These are phyloP conservation scores for Leccinum broughii DNA, from an alignment of 768 basidiomycete genomes.

Conservation along the genomic window DNA sequence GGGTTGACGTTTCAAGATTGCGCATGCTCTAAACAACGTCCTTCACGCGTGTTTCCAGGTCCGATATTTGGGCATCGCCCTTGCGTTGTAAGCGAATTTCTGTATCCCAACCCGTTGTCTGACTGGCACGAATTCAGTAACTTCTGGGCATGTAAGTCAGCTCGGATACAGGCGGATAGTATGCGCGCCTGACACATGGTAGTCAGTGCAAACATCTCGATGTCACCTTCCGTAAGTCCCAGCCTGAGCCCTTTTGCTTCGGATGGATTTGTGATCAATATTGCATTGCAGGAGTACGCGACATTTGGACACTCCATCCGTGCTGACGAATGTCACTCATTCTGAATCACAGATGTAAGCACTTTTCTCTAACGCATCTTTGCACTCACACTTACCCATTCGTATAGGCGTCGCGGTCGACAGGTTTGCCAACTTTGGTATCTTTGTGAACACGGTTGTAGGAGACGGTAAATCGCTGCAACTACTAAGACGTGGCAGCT, in stretches of 20 bases:
- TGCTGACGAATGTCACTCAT: not conserved
- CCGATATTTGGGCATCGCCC: slow-evolving; percentile 19
- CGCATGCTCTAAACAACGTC: not conserved
- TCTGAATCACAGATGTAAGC: slow-evolving; percentile 13
- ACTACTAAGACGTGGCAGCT: not conserved
- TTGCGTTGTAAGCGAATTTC: slow-evolving; percentile 14
- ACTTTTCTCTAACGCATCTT: not conserved
- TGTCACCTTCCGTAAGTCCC: too few relatives aligned
- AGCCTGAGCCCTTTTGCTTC: not conserved
- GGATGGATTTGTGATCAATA: not conserved
- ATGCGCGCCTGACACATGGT: not conserved
- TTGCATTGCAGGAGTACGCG: slow-evolving; percentile 10
- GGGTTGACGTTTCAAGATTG: not conserved
- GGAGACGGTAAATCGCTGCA: slow-evolving; percentile 10
- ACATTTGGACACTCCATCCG: not conserved
- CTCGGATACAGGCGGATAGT: not conserved
- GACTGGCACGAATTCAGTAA: slow-evolving; percentile 1
- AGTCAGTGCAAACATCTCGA: too few relatives aligned
- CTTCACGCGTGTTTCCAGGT: slow-evolving; percentile 3
- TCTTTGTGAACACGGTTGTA: slow-evolving; percentile 9
- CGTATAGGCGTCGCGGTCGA: slow-evolving; percentile 11
- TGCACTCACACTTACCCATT: not conserved
- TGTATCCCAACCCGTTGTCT: not conserved
- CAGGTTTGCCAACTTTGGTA: slow-evolving; percentile 16
- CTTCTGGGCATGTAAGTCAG: slow-evolving; percentile 19